phyloP scores from a whole-genome alignment of 2,329 filamentous ascomycete species.

The Monosporascus sp. region DNA sequence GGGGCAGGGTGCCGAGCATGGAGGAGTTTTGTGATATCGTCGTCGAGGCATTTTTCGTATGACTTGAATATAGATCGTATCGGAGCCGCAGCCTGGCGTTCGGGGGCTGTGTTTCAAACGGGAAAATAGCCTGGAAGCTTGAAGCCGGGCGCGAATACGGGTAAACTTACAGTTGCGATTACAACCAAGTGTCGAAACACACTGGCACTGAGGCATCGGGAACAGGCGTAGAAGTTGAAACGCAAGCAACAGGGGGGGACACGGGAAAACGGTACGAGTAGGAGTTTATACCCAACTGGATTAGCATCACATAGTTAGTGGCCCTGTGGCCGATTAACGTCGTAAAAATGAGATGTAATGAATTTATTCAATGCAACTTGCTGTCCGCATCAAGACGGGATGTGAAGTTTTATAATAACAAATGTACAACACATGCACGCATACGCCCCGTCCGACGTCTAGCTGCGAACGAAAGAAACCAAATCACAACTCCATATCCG shows the following conservation, averaged over 20 bases:
- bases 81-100: conserved; percentile 2
- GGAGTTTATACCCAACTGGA: conserved; percentile 8
- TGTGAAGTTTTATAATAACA: too few species aligned
- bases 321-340: too few species aligned
- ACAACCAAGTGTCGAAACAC: background rate
- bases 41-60: conserved; percentile 24
- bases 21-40: conserved; percentile 27
- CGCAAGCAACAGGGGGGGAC: too few species aligned
- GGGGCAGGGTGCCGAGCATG: conserved; percentile 19
- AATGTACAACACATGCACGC: too few species aligned
- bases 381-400: too few species aligned
- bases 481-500: background rate
- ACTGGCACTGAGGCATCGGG: conserved; percentile 3
- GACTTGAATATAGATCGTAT: conserved; percentile 1
- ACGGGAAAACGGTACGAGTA: too few species aligned
- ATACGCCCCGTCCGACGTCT: too few species aligned
- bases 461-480: background rate
- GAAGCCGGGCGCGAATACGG: background rate
- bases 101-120: conserved; percentile 2
- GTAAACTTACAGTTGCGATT: background rate
- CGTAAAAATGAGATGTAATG: too few species aligned
- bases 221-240: conserved; percentile 5
- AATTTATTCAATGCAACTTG: too few species aligned
- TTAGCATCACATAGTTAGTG: background rate
- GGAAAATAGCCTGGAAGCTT: conserved; percentile 4